Evolutionary conservation across 1,284 basidiomycete genomes (phyloP).

Genomic region (Xanthoconium separans): DNA sequence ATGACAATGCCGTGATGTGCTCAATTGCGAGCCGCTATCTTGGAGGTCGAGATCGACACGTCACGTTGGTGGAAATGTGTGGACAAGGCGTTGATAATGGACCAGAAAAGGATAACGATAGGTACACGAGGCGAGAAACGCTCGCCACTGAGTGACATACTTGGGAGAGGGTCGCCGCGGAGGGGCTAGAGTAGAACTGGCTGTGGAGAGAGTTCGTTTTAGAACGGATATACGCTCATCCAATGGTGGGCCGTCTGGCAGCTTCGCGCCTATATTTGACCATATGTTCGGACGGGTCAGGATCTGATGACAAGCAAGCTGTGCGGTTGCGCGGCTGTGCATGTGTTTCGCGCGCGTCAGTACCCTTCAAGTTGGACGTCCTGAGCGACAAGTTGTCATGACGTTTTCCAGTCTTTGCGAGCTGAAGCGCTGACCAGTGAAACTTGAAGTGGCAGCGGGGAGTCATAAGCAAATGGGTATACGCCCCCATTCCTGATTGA

Average conservation of each 20-base stretch:
- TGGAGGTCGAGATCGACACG: constrained; percentile 23
- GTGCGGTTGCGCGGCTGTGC: constrained; percentile 15
- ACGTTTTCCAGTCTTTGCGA: not conserved
- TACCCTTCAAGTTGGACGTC: not conserved
- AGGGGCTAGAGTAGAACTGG: constrained; percentile 4
- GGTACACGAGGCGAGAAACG: constrained; percentile 16
- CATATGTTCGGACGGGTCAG: not conserved
- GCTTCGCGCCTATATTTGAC: constrained; percentile 13
- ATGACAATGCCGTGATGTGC: constrained; percentile 16
- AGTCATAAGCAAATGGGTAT: too few species aligned
- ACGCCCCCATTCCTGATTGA: constrained; percentile 6
- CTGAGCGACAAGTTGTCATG: not conserved
- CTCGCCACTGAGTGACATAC: constrained; percentile 13
- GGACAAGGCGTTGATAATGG: constrained; percentile 22
- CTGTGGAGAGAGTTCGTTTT: constrained; percentile 5
- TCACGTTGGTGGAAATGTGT: constrained; percentile 16
- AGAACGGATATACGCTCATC: constrained; percentile 2
- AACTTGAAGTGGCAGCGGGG: too few species aligned
- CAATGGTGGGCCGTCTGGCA: constrained; percentile 4
- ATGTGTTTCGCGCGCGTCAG: constrained; percentile 6
- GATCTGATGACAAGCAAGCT: constrained; percentile 1
- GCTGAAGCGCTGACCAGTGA: not conserved
- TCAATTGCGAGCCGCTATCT: constrained; percentile 1
- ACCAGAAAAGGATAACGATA: constrained; percentile 11
- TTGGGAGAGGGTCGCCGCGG: constrained; percentile 8